Evolutionary conservation across 2,329 filamentous ascomycete species (phyloP), one percentile per base, ranked within the genome.

Genomic region (Arthrinium phaeospermum): DNA sequence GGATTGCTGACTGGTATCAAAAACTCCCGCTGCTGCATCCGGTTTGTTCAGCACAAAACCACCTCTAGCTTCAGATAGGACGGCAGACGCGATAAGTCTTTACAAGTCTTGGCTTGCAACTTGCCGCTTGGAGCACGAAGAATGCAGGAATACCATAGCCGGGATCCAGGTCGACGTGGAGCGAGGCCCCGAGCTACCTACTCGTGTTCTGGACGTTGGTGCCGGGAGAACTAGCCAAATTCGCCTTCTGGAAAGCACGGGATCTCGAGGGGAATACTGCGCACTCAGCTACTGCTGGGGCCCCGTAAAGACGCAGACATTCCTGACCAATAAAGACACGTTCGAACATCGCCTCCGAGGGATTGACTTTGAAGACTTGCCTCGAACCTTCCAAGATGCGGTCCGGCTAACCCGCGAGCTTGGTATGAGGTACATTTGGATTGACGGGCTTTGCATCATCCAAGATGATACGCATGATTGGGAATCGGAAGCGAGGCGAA

Each of bases 381-480:
- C 67, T 0, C 10, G 13, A 13, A 68, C 46, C 16, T 47, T 68
- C n/a, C 44, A 47, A 34, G 44, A 68, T 27, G 67, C 67, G 16
- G 44, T 68, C 4, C 41, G 46, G 6, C 13, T 47, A 5, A 30
- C 45, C 24, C 67, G 67, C 12, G 12, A 1, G 2, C 41, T 68
- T 22, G 67, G 41, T 19, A 34, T 68, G n/a, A 34, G 41, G 16
- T 68, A 68, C 19, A n/a, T 47, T 4, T 47, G 67, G 67, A 30
- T 68, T 22, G 67, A 68, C 41, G 27, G 67, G 4, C 41, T 68
- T 47, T 68, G 67, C 13, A 68, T 68, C n/a, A 27, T 68, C 13
- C 67, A 47, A 34, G 67, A 24, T 10, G 67, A 68, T 44, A 34
- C 14, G 7, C 7, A 68, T 13, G 67, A 68, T 2, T 47, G 67